Evolutionary conservation across 495 filamentous ascomycete species (phyloP).

Genomic region (Gamarada debralockiae): DNA sequence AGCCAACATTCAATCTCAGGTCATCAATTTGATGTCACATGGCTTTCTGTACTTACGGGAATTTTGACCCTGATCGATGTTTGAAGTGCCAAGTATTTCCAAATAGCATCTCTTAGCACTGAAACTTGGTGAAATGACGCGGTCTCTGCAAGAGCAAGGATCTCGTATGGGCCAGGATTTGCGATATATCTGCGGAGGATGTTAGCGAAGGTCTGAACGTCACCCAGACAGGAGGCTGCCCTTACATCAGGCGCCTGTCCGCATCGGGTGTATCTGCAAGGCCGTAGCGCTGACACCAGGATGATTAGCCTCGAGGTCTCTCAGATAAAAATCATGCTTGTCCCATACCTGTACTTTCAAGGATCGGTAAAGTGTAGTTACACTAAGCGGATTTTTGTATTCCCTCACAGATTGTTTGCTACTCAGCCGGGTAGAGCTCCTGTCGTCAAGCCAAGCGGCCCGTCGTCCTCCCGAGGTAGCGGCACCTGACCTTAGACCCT

Average conservation of each 20-base stretch:
- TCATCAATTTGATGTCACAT: neutral
- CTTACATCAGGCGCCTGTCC: conserved; percentile 7
- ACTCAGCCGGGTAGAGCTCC: neutral
- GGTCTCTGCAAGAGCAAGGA: conserved; percentile 6
- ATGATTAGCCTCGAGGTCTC: neutral
- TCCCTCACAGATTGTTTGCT: neutral
- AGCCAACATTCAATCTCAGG: neutral
- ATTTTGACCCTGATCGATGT: conserved; percentile 1
- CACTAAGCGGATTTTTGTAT: conserved; percentile 2
- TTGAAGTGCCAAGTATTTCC: neutral
- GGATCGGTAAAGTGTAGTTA: neutral
- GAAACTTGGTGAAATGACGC: neutral
- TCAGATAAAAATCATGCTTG: neutral
- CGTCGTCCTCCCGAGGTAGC: neutral
- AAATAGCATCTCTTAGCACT: conserved; percentile 7
- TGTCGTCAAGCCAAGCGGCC: conserved; percentile 1
- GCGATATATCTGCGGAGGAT: neutral
- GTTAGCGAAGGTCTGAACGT: neutral
- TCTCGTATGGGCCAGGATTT: neutral
- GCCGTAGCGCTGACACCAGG: neutral
- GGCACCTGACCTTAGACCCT: neutral
- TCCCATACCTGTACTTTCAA: neutral
- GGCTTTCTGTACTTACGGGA: neutral
- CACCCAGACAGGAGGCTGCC: neutral
- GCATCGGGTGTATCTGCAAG: neutral